Percentiles rank a stretch among this genome's conserved stretches.
phyloP scores from a whole-genome alignment of 192 early-diverging fungal species.

The Allomyces macrogynus region DNA sequence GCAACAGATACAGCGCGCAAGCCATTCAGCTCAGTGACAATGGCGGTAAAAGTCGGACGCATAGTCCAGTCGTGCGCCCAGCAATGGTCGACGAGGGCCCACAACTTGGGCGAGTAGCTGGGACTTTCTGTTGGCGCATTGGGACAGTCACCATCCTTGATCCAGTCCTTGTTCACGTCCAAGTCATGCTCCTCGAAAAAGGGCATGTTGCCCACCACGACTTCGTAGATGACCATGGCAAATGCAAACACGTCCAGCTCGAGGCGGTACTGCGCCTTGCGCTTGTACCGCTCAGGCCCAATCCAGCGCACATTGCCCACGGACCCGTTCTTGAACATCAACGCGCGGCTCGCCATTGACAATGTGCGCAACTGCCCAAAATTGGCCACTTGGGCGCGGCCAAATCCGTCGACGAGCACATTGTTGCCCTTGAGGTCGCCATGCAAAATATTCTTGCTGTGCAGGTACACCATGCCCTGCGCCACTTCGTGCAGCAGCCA shows the following conservation, averaged over 20 bases:
- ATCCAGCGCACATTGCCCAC: not conserved
- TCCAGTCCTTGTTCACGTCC: not conserved
- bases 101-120: not conserved
- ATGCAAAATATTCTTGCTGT: constrained; percentile 11
- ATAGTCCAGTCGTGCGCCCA: not conserved
- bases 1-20: not conserved
- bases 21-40: not conserved
- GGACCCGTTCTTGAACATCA: not conserved
- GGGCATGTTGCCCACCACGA: not conserved
- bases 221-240: not conserved
- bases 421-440: constrained; percentile 19
- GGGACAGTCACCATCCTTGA: not conserved
- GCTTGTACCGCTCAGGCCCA: not conserved
- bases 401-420: constrained; percentile 10
- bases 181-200: not conserved
- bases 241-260: not conserved
- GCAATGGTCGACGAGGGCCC: not conserved
- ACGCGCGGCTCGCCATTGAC: not conserved
- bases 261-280: not conserved
- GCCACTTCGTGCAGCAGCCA: constrained; percentile 15
- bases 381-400: constrained; percentile 9
- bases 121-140: not conserved
- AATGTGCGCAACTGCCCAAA: constrained; percentile 5
- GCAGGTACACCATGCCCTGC: constrained; percentile 16
- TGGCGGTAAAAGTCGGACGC: not conserved